phyloP scores from a whole-genome alignment of 495 filamentous ascomycete species.

The Hypoxylon trugodes region DNA sequence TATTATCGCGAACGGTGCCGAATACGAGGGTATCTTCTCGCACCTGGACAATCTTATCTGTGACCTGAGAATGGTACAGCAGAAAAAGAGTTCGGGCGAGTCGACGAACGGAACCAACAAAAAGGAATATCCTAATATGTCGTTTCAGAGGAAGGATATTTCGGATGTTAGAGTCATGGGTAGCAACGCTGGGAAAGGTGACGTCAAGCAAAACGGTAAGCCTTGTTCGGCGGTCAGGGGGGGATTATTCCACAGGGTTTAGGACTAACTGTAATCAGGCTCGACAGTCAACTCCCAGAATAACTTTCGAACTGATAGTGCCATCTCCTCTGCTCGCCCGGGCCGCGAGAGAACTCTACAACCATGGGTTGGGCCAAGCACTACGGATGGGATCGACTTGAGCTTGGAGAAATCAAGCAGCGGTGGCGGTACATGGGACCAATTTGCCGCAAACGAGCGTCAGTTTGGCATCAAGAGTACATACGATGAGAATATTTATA shows the following conservation, averaged over 20 bases:
- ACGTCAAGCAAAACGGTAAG: constrained; percentile 78
- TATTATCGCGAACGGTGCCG: constrained; percentile 73
- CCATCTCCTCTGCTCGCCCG: constrained; percentile 79
- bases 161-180: constrained; percentile 70
- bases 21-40: constrained; percentile 76
- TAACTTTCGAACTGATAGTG: constrained; percentile 84
- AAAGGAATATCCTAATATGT: constrained; percentile 67
- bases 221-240: neutral
- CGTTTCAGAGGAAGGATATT: constrained; percentile 81
- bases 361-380: constrained; percentile 77
- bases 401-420: constrained; percentile 68
- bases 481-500: constrained; percentile 95
- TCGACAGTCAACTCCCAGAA: constrained; percentile 50
- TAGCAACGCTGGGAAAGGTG: constrained; percentile 49
- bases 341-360: constrained; percentile 80
- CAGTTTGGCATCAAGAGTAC: constrained; percentile 86
- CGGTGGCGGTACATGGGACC: constrained; percentile 76
- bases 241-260: neutral
- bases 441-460: constrained; percentile 89
- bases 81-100: constrained; percentile 59
- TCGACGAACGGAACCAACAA: constrained; percentile 53
- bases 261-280: constrained; percentile 15
- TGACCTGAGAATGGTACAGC: constrained; percentile 84
- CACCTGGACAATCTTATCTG: constrained; percentile 69
- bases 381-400: constrained; percentile 67